Percentiles rank a stretch among this genome's conserved stretches.
phyloP scores from a whole-genome alignment of 305 asterid genomes.

The Fraxinus ornus region DNA sequence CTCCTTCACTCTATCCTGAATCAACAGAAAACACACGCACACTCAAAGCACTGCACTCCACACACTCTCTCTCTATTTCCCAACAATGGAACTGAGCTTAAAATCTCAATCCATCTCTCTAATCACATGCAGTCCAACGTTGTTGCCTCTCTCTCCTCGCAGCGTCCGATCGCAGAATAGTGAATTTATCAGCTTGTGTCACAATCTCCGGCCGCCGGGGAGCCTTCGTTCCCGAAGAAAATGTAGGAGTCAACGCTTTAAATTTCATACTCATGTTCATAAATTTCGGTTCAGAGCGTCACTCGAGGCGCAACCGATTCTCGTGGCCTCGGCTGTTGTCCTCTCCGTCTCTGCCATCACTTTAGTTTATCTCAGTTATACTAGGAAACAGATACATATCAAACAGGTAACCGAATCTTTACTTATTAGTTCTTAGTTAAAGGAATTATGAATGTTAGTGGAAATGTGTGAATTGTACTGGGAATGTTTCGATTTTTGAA shows the following conservation, averaged over 20 bases:
- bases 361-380: conserved; percentile 37
- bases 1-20: conserved; percentile 39
- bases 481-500: not conserved
- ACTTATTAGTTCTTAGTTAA: not conserved
- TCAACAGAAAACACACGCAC: not conserved
- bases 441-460: not conserved
- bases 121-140: conserved; percentile 39
- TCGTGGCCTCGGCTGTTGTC: conserved; percentile 46
- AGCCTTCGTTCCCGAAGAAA: conserved; percentile 36
- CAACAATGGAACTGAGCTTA: conserved; percentile 33
- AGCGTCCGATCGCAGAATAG: conserved; percentile 47
- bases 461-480: not conserved
- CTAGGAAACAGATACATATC: conserved; percentile 29
- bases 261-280: conserved; percentile 33
- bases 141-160: conserved; percentile 39
- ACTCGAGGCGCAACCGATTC: conserved; percentile 54
- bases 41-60: conserved; percentile 29
- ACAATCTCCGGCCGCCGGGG: conserved; percentile 49
- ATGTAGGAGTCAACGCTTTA: conserved; percentile 42
- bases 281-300: conserved; percentile 52
- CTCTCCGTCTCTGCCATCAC: conserved; percentile 60
- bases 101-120: conserved; percentile 39
- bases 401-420: conserved; percentile 40
- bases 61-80: conserved; percentile 19
- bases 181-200: conserved; percentile 48